Conservation (phyloP, 192 early-diverging fungal species). For the Umbelopsis isabellina region DNA sequence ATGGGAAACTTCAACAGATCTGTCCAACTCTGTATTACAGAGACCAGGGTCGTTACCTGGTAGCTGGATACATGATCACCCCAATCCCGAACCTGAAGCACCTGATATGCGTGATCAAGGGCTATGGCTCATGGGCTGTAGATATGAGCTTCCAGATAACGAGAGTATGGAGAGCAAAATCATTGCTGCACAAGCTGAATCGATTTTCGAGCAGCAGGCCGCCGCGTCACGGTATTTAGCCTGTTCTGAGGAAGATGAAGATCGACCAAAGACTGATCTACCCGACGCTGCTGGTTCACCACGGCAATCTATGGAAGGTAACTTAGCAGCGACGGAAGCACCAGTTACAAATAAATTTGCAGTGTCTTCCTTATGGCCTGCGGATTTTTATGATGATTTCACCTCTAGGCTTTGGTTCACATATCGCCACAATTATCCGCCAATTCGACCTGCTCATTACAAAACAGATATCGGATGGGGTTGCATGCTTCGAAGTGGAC, state of each 20-base stretch:
- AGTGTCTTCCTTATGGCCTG: slow-evolving; percentile 35
- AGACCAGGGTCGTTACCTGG: slow-evolving; percentile 6
- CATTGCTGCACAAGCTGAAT: slow-evolving; percentile 32
- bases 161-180: slow-evolving; percentile 28
- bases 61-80: neutral
- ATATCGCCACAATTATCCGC: slow-evolving; percentile 86
- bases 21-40: slow-evolving; percentile 21
- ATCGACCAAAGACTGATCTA: neutral
- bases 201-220: slow-evolving; percentile 24
- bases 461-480: slow-evolving; percentile 94
- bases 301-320: too few species aligned
- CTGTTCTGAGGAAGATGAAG: neutral
- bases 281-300: too few species aligned
- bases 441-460: slow-evolving; percentile 74
- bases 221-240: neutral
- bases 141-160: slow-evolving; percentile 33
- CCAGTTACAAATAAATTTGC: slow-evolving; percentile 8
- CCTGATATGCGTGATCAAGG: neutral
- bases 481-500: slow-evolving; percentile 95
- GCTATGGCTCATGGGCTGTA: slow-evolving; percentile 38
- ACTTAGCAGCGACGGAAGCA: neutral
- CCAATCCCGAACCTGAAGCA: neutral
- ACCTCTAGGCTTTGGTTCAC: slow-evolving; percentile 88
- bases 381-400: slow-evolving; percentile 81
- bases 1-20: slow-evolving; percentile 39